A percentile compares a stretch with the other conserved stretches of the same genome.
Evolutionary conservation across 805 yeast genomes (phyloP).

Genomic region (Nadsonia fulvescens): DNA sequence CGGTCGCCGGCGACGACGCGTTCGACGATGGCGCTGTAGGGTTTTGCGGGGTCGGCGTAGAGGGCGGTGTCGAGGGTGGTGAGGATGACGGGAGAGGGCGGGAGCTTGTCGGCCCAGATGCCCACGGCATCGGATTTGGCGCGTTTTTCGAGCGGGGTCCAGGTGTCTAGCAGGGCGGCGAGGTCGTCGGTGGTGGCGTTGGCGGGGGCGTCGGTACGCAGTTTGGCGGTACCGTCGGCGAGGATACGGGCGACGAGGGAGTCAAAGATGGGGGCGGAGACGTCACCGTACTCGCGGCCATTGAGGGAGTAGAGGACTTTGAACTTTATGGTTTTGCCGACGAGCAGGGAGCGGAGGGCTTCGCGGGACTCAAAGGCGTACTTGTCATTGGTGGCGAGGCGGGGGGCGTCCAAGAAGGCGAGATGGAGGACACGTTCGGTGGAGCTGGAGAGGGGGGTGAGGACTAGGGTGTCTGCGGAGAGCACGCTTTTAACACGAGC

Average conservation of each 20-base stretch:
- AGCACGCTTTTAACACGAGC: slow-evolving; percentile 57
- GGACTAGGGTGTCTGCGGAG: slow-evolving; percentile 53
- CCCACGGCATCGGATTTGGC: too few species aligned
- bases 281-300: slow-evolving; percentile 52
- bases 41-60: slow-evolving; percentile 16
- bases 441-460: slow-evolving; percentile 26
- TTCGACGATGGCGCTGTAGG: slow-evolving; percentile 47
- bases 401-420: slow-evolving; percentile 45
- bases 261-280: slow-evolving; percentile 41
- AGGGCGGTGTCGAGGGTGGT: slow-evolving; percentile 11
- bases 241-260: slow-evolving; percentile 41
- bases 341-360: slow-evolving; percentile 36
- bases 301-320: slow-evolving; percentile 32
- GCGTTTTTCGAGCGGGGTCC: too few species aligned
- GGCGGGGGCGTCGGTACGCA: slow-evolving; percentile 43
- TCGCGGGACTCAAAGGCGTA: slow-evolving; percentile 44
- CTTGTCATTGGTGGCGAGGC: slow-evolving; percentile 23
- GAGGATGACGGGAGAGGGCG: slow-evolving; percentile 7
- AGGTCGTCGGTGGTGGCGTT: too few species aligned
- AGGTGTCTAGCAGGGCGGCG: too few species aligned
- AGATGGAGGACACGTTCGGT: slow-evolving; percentile 44
- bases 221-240: slow-evolving; percentile 41
- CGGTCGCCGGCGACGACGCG: slow-evolving; percentile 67
- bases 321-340: slow-evolving; percentile 48
- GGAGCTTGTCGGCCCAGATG: slow-evolving; percentile 27